These are phyloP conservation scores for Fusarium tjaetaba DNA, from an alignment of 2,329 filamentous ascomycete species.

Conservation along the genomic window DNA sequence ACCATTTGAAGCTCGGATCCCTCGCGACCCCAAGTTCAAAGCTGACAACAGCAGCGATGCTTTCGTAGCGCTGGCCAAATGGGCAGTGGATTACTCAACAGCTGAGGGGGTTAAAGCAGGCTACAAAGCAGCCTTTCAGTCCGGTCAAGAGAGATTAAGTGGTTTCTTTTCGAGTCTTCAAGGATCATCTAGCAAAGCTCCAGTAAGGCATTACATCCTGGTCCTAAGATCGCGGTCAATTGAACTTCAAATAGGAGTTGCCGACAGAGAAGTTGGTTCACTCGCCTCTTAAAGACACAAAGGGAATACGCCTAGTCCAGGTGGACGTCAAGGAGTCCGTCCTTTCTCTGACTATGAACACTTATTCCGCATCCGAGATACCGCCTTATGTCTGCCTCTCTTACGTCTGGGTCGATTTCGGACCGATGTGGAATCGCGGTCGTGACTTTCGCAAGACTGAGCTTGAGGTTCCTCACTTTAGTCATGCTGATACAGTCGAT, in stretches of 20 bases:
- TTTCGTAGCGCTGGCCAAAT: neutral
- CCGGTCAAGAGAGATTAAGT: neutral
- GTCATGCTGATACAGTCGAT: neutral
- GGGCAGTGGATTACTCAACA: slow-evolving; percentile 10
- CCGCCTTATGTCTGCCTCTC: slow-evolving; percentile 14
- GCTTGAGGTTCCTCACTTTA: slow-evolving; percentile 15
- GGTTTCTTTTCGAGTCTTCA: neutral
- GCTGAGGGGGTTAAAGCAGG: slow-evolving; percentile 15
- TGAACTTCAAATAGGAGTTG: neutral
- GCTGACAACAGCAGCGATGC: neutral
- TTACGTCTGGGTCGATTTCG: slow-evolving; percentile 22
- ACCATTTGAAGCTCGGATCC: slow-evolving; percentile 9
- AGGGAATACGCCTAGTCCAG: neutral
- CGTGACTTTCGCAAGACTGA: slow-evolving; percentile 19
- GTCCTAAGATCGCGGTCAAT: neutral
- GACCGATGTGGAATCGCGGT: slow-evolving; percentile 4
- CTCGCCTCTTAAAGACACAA: neutral
- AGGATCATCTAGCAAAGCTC: neutral
- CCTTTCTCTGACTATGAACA: neutral
- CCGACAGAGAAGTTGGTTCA: neutral
- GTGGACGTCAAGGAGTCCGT: neutral
- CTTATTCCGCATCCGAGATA: neutral
- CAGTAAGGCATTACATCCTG: neutral
- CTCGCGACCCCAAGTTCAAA: slow-evolving; percentile 8
- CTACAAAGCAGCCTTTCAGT: neutral